Conservation (phyloP, 2,329 filamentous ascomycete genomes). For the Cytospora piceicola region DNA sequence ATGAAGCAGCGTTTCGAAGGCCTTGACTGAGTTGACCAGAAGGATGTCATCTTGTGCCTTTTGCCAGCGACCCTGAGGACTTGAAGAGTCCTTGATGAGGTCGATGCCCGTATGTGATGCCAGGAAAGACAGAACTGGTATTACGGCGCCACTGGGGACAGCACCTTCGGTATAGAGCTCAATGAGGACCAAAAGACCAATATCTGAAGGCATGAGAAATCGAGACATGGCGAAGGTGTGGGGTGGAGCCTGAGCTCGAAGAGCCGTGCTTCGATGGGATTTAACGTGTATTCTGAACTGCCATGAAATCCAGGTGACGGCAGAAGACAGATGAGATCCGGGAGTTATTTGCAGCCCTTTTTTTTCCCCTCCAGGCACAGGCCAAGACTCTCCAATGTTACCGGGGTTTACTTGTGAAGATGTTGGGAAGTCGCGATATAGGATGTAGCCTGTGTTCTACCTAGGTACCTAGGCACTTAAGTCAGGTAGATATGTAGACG, state of each 20-base stretch:
- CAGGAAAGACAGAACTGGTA: constrained; percentile 47
- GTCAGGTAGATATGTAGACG: too few relatives aligned
- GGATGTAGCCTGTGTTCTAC: neutral
- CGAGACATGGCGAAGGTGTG: constrained; percentile 63
- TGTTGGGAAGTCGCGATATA: constrained; percentile 19
- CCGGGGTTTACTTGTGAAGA: neutral
- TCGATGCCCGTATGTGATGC: constrained; percentile 48
- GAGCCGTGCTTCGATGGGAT: neutral
- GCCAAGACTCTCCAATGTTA: neutral
- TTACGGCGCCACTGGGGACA: constrained; percentile 46
- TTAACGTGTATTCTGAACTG: neutral
- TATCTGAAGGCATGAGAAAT: constrained; percentile 86
- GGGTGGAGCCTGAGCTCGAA: constrained; percentile 3
- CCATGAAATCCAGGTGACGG: neutral
- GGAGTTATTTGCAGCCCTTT: neutral
- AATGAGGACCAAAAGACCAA: constrained; percentile 79
- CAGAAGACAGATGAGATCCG: neutral
- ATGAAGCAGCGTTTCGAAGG: constrained; percentile 63
- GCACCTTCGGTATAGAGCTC: constrained; percentile 78
- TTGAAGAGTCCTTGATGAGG: constrained; percentile 35
- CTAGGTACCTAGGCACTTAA: too few relatives aligned
- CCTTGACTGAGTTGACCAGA: constrained; percentile 58
- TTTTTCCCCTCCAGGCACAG: neutral
- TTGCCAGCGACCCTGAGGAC: constrained; percentile 46
- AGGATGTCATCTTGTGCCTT: constrained; percentile 55